phyloP scores from a whole-genome alignment of 495 filamentous ascomycete species.

The Elasticomyces elasticus region DNA sequence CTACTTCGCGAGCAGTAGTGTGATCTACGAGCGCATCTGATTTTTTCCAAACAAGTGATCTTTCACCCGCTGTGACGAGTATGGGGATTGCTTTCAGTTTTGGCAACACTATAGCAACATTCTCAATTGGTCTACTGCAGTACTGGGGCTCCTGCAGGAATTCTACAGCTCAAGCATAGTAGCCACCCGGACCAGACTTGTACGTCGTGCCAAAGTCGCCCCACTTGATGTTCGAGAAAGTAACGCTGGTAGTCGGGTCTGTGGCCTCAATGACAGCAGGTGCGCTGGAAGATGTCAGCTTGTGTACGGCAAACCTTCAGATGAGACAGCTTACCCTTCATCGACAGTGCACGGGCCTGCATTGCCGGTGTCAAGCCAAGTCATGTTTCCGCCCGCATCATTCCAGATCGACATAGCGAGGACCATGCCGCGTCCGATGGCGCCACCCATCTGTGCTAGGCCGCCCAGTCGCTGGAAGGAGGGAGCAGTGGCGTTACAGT shows the following conservation, averaged over 20 bases:
- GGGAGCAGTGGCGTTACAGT: conserved; percentile 9
- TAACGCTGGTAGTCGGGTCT: conserved; percentile 24
- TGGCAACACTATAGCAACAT: no score
- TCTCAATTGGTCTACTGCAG: no score
- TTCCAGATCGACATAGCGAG: conserved; percentile 58
- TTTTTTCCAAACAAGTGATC: no score
- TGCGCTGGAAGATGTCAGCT: conserved; percentile 44
- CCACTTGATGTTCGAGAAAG: conserved; percentile 27
- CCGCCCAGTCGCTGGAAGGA: conserved; percentile 21
- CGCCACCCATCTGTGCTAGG: conserved; percentile 27
- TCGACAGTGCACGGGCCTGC: conserved; percentile 50
- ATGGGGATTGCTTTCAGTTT: no score
- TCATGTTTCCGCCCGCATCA: conserved; percentile 65
- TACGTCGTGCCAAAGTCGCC: conserved; percentile 27
- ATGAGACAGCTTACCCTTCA: conserved; percentile 36
- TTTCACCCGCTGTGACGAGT: no score
- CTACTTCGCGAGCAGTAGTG: no score
- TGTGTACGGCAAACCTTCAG: not conserved
- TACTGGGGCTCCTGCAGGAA: no score
- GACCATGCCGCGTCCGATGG: conserved; percentile 52
- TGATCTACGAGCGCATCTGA: no score
- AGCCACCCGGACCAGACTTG: not conserved
- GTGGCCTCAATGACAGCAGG: conserved; percentile 22
- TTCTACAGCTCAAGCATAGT: not conserved
- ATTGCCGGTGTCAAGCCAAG: conserved; percentile 50